Evolutionary conservation across 129 eudicot genomes (phyloP), one percentile per base, ranked within the genome.

Genomic region (Rutidosis leptorrhynchoides): DNA sequence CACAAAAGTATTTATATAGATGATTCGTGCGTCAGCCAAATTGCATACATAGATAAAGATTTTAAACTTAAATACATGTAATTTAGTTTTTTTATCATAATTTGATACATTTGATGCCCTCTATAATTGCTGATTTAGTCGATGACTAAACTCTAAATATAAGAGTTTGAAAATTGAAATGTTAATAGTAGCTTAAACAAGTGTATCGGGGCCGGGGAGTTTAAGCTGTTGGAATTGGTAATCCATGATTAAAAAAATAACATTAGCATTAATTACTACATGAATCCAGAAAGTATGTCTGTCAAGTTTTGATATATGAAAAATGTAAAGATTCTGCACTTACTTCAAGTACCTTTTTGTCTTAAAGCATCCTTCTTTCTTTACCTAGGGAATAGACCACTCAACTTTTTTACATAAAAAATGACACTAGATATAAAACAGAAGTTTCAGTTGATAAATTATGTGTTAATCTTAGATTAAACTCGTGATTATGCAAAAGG

Each of bases 311-410:
- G 74, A 63, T 58, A 30, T 35, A 67, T 75, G 74, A 67, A 75
- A 67, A 60, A 59, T 35, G 69, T 33, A 67, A 74, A 75, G 79
- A 68, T 75, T 60, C 79, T 51, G 32, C 79, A 35, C 79, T 49
- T 51, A 75, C 74, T 68, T 75, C 69, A 68, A 75, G 52, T 37
- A 59, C 51, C 74, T 75, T 75, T 75, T 75, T 75, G 79, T 75
- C 62, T 62, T 74, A 40, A 35, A 45, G 73, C 43, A 46, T 66
- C 60, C 74, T 60, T 59, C 69, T 67, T 59, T 67, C 54, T 46
- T 58, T 46, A 67, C 46, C 43, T 43, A 14, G 32, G 67, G 45
- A 70, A 58, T 15, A 40, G 46, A 58, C 45, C 52, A 10, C 57
- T 32, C 20, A 17, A 66, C 21, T 58, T 56, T 74, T 58, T 8